phyloP scores from a whole-genome alignment of 805 yeast genomes.

The Metschnikowia peoriensis region DNA sequence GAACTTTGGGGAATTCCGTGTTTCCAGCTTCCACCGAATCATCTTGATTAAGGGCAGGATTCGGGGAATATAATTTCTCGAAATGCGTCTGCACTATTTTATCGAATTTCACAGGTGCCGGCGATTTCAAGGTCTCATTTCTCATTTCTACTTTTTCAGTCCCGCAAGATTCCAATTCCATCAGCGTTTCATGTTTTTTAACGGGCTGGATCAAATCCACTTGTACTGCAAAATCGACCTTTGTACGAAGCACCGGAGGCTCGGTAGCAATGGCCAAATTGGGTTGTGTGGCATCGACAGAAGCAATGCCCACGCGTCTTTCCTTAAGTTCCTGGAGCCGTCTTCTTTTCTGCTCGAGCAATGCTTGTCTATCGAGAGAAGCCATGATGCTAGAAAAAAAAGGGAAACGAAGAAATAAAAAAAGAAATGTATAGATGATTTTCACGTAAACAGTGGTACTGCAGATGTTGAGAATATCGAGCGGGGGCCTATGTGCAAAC shows the following conservation, averaged over 20 bases:
- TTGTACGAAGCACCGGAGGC: constrained; percentile 3
- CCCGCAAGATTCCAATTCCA: too few species aligned
- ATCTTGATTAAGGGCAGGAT: too few species aligned
- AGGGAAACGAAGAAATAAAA: not conserved
- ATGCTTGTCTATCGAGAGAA: constrained; percentile 30
- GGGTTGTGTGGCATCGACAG: constrained; percentile 14
- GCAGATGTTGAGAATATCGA: constrained; percentile 5
- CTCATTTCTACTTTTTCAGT: too few species aligned
- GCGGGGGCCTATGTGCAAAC: too few species aligned
- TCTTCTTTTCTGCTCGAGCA: constrained; percentile 40
- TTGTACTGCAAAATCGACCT: constrained; percentile 29
- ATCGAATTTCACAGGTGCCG: constrained; percentile 15
- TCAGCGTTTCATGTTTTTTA: not conserved
- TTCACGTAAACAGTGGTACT: constrained; percentile 13
- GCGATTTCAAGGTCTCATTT: not conserved
- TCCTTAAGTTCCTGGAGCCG: constrained; percentile 29
- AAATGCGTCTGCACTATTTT: constrained; percentile 25
- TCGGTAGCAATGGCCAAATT: constrained; percentile 3
- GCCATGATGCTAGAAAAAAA: not conserved
- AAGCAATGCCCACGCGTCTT: constrained; percentile 18
- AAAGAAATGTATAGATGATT: not conserved
- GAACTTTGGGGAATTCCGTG: not conserved
- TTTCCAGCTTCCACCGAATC: not conserved
- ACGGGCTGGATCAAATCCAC: constrained; percentile 19
- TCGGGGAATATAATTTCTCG: constrained; percentile 1